phyloP scores from a whole-genome alignment of 257 asterid genomes.

The Cordia subcordata region DNA sequence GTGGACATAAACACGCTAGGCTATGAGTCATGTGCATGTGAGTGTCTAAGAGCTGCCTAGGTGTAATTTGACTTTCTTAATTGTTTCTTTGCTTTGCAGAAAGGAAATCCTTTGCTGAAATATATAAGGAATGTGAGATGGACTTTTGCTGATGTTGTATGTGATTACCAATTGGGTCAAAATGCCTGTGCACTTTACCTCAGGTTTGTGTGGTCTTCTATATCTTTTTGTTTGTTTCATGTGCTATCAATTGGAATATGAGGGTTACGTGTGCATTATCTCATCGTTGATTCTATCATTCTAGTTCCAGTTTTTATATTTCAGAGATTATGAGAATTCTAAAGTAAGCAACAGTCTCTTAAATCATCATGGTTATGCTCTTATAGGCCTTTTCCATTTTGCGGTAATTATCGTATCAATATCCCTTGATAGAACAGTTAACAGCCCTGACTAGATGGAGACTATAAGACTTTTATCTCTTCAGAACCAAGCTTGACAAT shows the following conservation, averaged over 20 bases:
- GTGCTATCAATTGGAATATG: neutral
- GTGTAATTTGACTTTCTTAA: slow-evolving; percentile 2
- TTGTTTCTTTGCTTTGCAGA: slow-evolving; percentile 43
- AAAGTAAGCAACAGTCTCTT: no score
- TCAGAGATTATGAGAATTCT: no score
- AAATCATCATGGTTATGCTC: no score
- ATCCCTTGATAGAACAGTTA: no score
- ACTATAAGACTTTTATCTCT: no score
- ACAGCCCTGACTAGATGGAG: no score
- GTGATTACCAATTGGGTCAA: slow-evolving; percentile 81
- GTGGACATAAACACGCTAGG: neutral
- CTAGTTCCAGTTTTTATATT: no score
- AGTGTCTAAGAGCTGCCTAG: neutral
- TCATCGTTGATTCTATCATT: no score
- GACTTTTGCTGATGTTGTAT: slow-evolving; percentile 75
- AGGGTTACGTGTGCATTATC: neutral
- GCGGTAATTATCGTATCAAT: no score
- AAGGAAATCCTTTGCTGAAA: slow-evolving; percentile 93
- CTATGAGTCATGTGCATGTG: neutral
- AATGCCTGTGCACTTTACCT: slow-evolving; percentile 82
- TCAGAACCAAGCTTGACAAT: no score
- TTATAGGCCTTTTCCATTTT: no score
- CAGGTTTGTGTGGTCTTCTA: slow-evolving; percentile 42
- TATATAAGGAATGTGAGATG: slow-evolving; percentile 91
- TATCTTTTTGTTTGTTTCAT: neutral